Conservation (phyloP, 1,139 yeast species). For the Taphrina communis region DNA sequence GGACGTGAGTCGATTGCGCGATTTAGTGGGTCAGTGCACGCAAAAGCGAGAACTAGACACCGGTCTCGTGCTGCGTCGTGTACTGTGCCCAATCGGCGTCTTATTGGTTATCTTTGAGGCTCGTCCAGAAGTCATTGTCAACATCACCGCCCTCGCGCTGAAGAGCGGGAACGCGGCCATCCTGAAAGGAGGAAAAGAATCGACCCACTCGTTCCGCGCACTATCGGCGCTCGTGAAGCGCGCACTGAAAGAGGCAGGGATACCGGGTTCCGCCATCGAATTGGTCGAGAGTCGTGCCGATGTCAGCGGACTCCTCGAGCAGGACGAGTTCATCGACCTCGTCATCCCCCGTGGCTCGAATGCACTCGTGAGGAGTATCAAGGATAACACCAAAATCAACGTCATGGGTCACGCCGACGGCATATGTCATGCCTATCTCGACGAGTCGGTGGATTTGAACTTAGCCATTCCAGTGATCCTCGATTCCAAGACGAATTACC, state of each 20-base stretch:
- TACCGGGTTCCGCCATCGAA: conserved; percentile 83
- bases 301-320: conserved; percentile 79
- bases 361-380: conserved; percentile 82
- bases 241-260: conserved; percentile 65
- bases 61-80: conserved; percentile 76
- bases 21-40: conserved; percentile 87
- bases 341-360: conserved; percentile 98
- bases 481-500: conserved; percentile 93
- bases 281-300: conserved; percentile 87
- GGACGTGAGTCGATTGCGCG: conserved; percentile 85
- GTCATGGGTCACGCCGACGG: conserved; percentile 99
- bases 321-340: conserved; percentile 88
- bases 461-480: conserved; percentile 77
- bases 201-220: conserved; percentile 77
- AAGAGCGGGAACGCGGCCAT: conserved; percentile 89
- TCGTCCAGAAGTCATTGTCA: conserved; percentile 98
- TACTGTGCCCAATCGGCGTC: conserved; percentile 95
- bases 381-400: conserved; percentile 87
- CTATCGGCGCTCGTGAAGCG: conserved; percentile 74
- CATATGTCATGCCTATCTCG: conserved; percentile 85
- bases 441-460: conserved; percentile 70
- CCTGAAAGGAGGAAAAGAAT: conserved; percentile 96
- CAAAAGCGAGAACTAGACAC: conserved; percentile 85
- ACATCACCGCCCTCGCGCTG: conserved; percentile 91
- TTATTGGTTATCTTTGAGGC: conserved; percentile 91